Evolutionary conservation across 306 rosid species (phyloP), one percentile per base, ranked within the genome.

Genomic region (Erythrophleum fordii): DNA sequence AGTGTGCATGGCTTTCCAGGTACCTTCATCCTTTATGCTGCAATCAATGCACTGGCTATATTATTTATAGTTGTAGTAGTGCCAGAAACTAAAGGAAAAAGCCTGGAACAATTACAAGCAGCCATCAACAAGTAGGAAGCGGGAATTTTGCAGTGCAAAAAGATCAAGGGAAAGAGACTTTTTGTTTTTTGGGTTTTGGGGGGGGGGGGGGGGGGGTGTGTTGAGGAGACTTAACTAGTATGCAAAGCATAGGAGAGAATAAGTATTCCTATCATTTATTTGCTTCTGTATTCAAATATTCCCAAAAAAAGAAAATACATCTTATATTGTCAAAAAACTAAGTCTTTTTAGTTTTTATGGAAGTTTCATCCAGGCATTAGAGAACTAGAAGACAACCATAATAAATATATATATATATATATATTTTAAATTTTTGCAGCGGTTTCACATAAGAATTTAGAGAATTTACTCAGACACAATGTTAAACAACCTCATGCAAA

Each of bases 71-170:
- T 75, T 76, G 28, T 74, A 13, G 83, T 59, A 13, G 98, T 95
- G 62, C 98, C 97, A n/a, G 97, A 92, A 87, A 95, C 98, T 49
- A 95, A 92, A 81, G 97, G 97, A 34, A 90, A 84, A 81, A 90
- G 97, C 80, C 86, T 95, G 83, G 99, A 95, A 90, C 89, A 93
- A 83, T 76, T 95, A 82, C 97, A 95, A 89, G 92, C 92, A 69
- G 85, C 86, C 61, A 91, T 95, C 73, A 95, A 87, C 64, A 82
- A 34, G 16, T 92, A 92, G 69, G 55, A 45, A 56, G 51, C 31
- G 11, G 59, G 48, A 39, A 39, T 56, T 62, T 82, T 20, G 69
- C 49, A 3, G 44, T 22, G 52, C 0, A 44, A 55, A 23, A 55
- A 48, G 17, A 70, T 12, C 62, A 13, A 41, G 41, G 53, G 26